Base-by-base conservation (phyloP, 176 grass and related monocot species). In the Triticum urartu region DNA sequence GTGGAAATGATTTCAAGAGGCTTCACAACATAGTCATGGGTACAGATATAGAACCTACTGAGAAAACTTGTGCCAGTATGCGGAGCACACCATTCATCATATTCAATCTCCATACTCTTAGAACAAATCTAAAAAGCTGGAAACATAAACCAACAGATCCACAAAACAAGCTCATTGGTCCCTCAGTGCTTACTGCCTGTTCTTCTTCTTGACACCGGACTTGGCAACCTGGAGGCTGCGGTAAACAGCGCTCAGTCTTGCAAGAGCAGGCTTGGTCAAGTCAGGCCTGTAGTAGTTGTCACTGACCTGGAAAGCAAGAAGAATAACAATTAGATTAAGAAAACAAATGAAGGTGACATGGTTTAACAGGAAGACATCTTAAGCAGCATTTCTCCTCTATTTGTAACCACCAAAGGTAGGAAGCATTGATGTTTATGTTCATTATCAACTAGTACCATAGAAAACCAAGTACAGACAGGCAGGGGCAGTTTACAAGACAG, bases 261-360 rank as follows among this genome's bases (percentile, higher is more conserved):
- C 93, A 21, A 98, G 92, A 61, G 93, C 90, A 0, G 91, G 82
- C 72, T 85, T 94, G 30, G 93, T 94, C 64, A 98, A 87, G 81
- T 98, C 96, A 54, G 96, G 86, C 88, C 96, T 91, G 64, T 98
- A 98, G 81, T 94, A 86, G 81, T 92, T 92, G 54, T 93, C 96
- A 0, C 86, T 75, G 15, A 95, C 93, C 96, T 98, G 66, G 25
- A 20, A 73, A 67, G 11, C 1, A 58, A 26, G 13, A 56, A 56
- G 59, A 33, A 87, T 73, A 79, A 4, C 6, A 1, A 45, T 67
- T 24, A 83, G 9, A 54, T 54, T 18, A 59, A 59, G 18, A 21
- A 58, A 21, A 59, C 17, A 59, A 59, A 21, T 54, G 54, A 21
- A 2, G 54, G 0, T 2, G 0, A 8, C 54, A 59, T 9, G 6